phyloP scores from a whole-genome alignment of 768 basidiomycete species.

The Mycena capillaripes region DNA sequence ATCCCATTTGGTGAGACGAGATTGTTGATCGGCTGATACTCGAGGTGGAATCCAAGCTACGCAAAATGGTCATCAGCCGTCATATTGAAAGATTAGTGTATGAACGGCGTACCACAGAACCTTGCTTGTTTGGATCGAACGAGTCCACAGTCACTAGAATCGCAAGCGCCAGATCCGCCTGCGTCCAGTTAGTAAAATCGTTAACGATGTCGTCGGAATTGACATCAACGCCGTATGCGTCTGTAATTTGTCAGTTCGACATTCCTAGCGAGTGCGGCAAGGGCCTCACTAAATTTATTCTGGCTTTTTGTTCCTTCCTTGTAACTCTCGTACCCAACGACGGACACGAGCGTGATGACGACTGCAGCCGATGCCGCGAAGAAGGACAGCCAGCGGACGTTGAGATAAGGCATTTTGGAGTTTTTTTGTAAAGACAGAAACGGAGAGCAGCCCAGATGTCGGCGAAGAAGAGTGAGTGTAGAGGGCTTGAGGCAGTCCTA shows the following conservation, averaged over 20 bases:
- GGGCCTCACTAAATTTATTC: neutral
- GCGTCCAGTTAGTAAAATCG: neutral
- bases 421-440: too few relatives aligned
- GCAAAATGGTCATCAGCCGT: neutral
- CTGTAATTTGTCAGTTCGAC: neutral
- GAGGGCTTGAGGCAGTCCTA: too few relatives aligned
- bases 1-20: neutral
- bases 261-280: too few relatives aligned
- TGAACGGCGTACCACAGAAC: neutral
- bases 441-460: too few relatives aligned
- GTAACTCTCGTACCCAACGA: constrained; percentile 8
- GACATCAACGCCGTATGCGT: neutral
- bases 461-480: too few relatives aligned
- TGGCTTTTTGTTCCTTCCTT: neutral
- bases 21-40: neutral
- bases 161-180: neutral
- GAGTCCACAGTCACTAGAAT: neutral
- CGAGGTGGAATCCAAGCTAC: constrained; percentile 12
- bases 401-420: too few relatives aligned
- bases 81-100: too few relatives aligned
- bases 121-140: constrained; percentile 4
- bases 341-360: constrained; percentile 4
- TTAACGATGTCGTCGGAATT: neutral
- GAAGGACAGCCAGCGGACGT: constrained; percentile 13
- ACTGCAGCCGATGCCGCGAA: constrained; percentile 7